These are phyloP conservation scores for Xanthoceras sorbifolium DNA, from an alignment of 345 rosid genomes.

Conservation along the genomic window DNA sequence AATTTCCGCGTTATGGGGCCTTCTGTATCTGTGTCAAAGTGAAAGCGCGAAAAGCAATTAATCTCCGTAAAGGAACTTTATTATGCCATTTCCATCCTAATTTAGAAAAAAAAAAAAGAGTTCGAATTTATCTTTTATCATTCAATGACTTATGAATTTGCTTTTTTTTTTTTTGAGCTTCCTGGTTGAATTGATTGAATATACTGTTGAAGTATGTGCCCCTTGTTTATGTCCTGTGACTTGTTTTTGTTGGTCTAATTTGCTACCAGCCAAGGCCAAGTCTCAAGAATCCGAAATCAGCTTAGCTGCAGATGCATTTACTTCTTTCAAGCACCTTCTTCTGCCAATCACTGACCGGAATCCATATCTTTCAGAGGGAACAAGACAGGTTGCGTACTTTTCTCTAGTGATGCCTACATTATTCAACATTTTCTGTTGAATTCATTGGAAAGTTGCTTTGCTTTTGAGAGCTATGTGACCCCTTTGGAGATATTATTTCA, in stretches of 20 bases:
- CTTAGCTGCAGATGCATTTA: constrained; percentile 56
- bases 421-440: neutral
- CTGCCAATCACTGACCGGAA: constrained; percentile 75
- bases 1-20: too few relatives aligned
- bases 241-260: constrained; percentile 8
- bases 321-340: constrained; percentile 73
- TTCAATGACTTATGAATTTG: neutral
- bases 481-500: neutral
- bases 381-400: constrained; percentile 79
- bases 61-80: too few relatives aligned
- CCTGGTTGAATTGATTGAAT: neutral
- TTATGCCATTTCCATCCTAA: neutral
- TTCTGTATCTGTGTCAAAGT: neutral
- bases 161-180: neutral
- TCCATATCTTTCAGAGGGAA: constrained; percentile 90
- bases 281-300: constrained; percentile 56
- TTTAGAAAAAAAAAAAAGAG: too few relatives aligned
- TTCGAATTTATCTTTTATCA: too few relatives aligned
- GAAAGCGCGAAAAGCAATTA: neutral
- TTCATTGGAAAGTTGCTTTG: neutral
- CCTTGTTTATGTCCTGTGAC: constrained; percentile 9
- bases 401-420: neutral
- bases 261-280: constrained; percentile 55
- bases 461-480: neutral
- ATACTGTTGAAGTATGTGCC: neutral